Base-by-base conservation (phyloP, 2,329 filamentous ascomycete species). In the Venturia carpophila region DNA sequence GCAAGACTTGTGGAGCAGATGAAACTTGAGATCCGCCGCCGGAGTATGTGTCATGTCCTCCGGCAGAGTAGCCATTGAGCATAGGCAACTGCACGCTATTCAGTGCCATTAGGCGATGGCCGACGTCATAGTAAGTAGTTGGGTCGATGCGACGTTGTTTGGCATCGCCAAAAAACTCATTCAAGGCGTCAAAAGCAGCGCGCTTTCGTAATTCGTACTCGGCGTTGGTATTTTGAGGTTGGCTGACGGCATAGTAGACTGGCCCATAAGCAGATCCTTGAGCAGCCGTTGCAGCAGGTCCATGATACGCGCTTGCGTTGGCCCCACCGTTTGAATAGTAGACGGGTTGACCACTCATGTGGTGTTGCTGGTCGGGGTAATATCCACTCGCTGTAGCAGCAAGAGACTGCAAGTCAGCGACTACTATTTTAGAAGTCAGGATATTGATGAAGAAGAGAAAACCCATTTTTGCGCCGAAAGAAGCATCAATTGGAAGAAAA, bases 131-230 rank as follows among this genome's bases (percentile, higher is more conserved):
- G 76, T 97, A 97, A n/a, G 89, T 94, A 64, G 83, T 83, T 3
- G 92, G 90, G 74, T 97, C 91, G 69, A 97, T 89, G 71, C 92
- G 87, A 72, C 92, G 89, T 71, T 92, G 90, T 82, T 97, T 97
- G 70, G 92, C 87, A 74, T 90, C 91, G 69, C 90, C 91, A 70
- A 97, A 96, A 79, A 97, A 96, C 74, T 96, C 91, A 73, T 96
- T 93, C 67, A 97, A 80, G 66, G 90, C 89, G 72, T 97, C 92
- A 70, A 88, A 90, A n/a, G 86, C 86, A 68, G 78, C 79, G 63
- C 92, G 90, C 79, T 93, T 94, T 72, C 90, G 86, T 69, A 86
- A 83, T 72, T 93, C 90, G 72, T 88, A 85, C 13, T 81, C 77
- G 58, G 85, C 82, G 68, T 83, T 83, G 67, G 89, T 80, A 73